Base-by-base conservation (phyloP, 257 asterid species). In the Thymus quinquecostatus region DNA sequence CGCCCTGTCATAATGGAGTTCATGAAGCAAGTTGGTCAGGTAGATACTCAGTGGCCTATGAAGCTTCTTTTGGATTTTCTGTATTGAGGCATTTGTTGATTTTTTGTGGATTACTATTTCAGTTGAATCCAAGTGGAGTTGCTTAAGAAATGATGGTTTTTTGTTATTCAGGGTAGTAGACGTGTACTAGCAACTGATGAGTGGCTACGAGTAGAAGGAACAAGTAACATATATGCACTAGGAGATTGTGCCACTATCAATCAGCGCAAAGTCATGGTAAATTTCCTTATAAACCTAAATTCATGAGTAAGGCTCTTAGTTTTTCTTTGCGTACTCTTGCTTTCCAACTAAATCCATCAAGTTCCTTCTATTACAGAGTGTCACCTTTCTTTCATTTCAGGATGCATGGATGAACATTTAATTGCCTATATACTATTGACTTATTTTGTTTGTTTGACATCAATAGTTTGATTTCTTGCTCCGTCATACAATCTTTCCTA, bases 11-110 rank as follows among this genome's bases (percentile, higher is more conserved):
- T 94, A 64, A 73, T 78, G 84, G 89, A 91, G 65, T 91, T 91
- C 47, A 94, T 94, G 99, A 86, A 85, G 86, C 89, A 85, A 77
- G 84, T 94, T 86, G 97, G 97, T 71, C 99, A 91, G 96, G 99
- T 91, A 85, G 64, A 67, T 60, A 34, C 61, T 48, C 62, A 33
- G 64, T 32, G 33, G 48, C 72, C 73, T 41, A 71, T 10, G 38
- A 53, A 66, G 14, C 70, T 67, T 49, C 36, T 43, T 58, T 64
- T 14, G 21, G 43, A 43, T 34, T 77, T 32, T 55, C 38, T 47
- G 69, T 32, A 12, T 64, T n/a, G 36, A n/a, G 30, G 32, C 30
- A 8, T 43, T 56, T 44, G 44, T 38, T 32, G 50, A 1, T 62
- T 49, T 33, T 73, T 36, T 67, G 38, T 64, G 43, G 30, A 72